Conservation (phyloP, 768 basidiomycete species). For the Calocybe gangraenosa region DNA sequence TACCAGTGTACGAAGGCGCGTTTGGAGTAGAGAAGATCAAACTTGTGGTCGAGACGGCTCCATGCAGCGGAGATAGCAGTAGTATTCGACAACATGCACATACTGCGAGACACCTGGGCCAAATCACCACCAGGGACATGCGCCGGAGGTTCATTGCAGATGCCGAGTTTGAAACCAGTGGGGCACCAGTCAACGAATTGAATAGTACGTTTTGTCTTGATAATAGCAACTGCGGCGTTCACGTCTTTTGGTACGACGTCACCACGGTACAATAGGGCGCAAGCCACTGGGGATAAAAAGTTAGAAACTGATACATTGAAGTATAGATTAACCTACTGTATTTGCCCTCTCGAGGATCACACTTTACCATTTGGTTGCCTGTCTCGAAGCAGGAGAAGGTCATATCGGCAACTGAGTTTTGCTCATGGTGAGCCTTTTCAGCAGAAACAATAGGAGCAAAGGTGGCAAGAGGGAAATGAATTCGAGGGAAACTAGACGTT, state of each 20-base stretch:
- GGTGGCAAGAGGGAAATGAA: conserved; percentile 97
- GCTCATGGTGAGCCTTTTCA: conserved; percentile 94
- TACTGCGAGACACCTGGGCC: conserved; percentile 87
- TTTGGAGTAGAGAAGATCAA: conserved; percentile 97
- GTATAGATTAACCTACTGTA: conserved; percentile 63
- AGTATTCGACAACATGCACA: conserved; percentile 97
- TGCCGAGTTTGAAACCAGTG: conserved; percentile 97
- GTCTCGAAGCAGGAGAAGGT: conserved; percentile 97
- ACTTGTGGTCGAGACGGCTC: conserved; percentile 94
- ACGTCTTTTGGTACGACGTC: conserved; percentile 97
- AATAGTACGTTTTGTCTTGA: conserved; percentile 98
- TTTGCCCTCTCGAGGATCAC: conserved; percentile 97
- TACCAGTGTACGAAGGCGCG: conserved; percentile 95
- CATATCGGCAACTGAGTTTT: conserved; percentile 98
- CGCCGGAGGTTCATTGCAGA: conserved; percentile 96
- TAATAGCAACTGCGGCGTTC: conserved; percentile 85
- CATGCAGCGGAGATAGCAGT: conserved; percentile 94
- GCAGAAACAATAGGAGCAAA: conserved; percentile 93
- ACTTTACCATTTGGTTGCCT: conserved; percentile 94
- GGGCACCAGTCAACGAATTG: conserved; percentile 99
- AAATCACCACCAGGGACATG: conserved; percentile 92
- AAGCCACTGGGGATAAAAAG: conserved; percentile 62
- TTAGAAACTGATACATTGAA: neutral
- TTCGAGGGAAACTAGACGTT: conserved; percentile 79
- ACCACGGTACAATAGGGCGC: conserved; percentile 89